Evolutionary conservation across 2,329 filamentous ascomycete species (phyloP), one percentile per base, ranked within the genome.

Genomic region (Alternaria sp.): DNA sequence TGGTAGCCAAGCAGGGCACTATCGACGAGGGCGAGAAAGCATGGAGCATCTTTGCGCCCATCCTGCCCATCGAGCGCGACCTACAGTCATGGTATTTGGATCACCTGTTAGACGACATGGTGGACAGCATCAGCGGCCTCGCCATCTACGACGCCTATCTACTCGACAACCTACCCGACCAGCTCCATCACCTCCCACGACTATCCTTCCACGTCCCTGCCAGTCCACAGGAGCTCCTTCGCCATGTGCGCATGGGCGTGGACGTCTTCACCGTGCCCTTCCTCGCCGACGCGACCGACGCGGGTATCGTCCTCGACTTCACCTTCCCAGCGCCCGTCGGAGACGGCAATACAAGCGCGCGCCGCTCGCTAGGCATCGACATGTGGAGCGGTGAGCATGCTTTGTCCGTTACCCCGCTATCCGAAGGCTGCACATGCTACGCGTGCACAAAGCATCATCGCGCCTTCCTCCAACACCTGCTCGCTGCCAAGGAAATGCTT

Each of bases 401-500:
- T 4, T 83, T 85, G 5, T 88, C 91, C 43, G 76, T 92, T 1
- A 79, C 80, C 0, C 90, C 95, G 0, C 82, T 97, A 3, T 71
- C 73, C 4, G 76, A 80, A 1, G 85, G 80, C 15, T 99, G 96
- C 79, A 71, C 81, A 54, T 99, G 96, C 84, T 95, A 97, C 78
- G 85, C 93, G 21, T 99, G 96, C 83, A 88, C 84, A 2, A 87
- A 87, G 17, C 95, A 98, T 79, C 93, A 97, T 80, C 85, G 90
- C 53, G 95, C 96, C 0, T 99, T 92, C 79, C 76, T 99, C 36
- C 91, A 93, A 68, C 96, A 99, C 79, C 85, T 98, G 1, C 87
- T 99, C 6, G 86, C 88, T 50, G 93, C 96, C 1, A 96, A 94
- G 75, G 96, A 99, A 80, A 98, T 99, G 96, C 88, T 97, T 5